Base-by-base conservation (phyloP, 2,329 filamentous ascomycete genomes). In the Plenodomus lindquistii region DNA sequence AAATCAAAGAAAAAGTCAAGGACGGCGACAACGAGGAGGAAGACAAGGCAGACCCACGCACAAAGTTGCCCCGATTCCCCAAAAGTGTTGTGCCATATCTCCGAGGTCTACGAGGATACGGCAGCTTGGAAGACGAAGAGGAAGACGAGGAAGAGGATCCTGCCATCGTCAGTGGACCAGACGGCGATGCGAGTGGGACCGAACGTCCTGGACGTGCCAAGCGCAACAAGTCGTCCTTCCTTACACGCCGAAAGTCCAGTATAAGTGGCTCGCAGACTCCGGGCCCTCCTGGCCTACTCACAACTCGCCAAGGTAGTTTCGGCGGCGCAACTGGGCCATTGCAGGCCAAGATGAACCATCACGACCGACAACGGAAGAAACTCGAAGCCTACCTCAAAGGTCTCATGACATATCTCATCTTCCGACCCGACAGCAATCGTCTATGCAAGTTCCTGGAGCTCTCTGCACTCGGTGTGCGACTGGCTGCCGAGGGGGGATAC, bases 351-450 rank as follows among this genome's bases (percentile, higher is more conserved):
- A 79, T 84, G 46, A 76, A 77, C 2, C 95, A 93, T 60, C 84
- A 90, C 35, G 90, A 95, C 61, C 85, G 70, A 34, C 92, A 97
- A 72, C 84, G 93, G 47, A 87, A 85, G 62, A 90, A 89, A 68
- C 78, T 99, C 24, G 94, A 97, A 69, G 85, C 85, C 40, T 99
- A 99, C 69, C 77, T 99, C 17, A 90, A 93, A 56, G 88, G 93
- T 64, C 91, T 97, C 85, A 93, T 97, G 51, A 86, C 90, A 45
- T 97, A 93, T 83, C 85, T 99, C 62, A 97, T 99, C 74, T 99
- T 99, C 75, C 85, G 93, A 38, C 86, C 94, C 6, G 93, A 97
- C 72, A 97, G 91, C 74, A 97, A 97, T 65, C 85, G 94, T 9
- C 79, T 99, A 3, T 99, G 94, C 75, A 94, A 95, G 57, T 99